A percentile compares a stretch with the other conserved stretches of the same genome.
Conservation (phyloP, 257 asterid genomes). For the Jacaranda copaia region DNA sequence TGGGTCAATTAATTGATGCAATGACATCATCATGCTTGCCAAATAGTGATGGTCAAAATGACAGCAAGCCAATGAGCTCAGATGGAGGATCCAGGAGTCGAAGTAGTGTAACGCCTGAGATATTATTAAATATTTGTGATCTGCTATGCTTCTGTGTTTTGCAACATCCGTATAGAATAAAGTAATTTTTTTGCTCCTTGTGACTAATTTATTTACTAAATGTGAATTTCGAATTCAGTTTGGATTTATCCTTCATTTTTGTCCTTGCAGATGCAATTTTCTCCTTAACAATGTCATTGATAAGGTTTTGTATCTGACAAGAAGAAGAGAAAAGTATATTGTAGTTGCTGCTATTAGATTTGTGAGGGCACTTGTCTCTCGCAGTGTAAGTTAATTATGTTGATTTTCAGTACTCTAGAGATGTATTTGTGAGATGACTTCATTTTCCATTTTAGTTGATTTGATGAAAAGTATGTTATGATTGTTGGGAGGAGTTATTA, state of each 20-base stretch:
- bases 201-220: constrained; percentile 19
- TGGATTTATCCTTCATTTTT: constrained; percentile 22
- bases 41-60: constrained; percentile 43
- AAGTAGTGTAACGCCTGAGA: constrained; percentile 78
- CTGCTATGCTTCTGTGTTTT: constrained; percentile 91
- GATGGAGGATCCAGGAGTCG: constrained; percentile 55
- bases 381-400: constrained; percentile 72
- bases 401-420: constrained; percentile 5
- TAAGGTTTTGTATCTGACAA: constrained; percentile 82
- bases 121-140: constrained; percentile 84
- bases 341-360: constrained; percentile 95
- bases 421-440: neutral
- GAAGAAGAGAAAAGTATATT: constrained; percentile 89
- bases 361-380: constrained; percentile 82
- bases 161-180: constrained; percentile 94
- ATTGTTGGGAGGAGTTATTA: neutral
- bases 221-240: constrained; percentile 17
- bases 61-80: constrained; percentile 49
- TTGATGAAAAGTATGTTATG: neutral
- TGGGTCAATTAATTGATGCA: constrained; percentile 78
- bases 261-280: constrained; percentile 78
- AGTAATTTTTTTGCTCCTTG: constrained; percentile 56
- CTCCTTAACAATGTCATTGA: constrained; percentile 86
- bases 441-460: neutral
- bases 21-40: constrained; percentile 79